Conservation (phyloP, 495 filamentous ascomycete species). For the Podospora sp. region DNA sequence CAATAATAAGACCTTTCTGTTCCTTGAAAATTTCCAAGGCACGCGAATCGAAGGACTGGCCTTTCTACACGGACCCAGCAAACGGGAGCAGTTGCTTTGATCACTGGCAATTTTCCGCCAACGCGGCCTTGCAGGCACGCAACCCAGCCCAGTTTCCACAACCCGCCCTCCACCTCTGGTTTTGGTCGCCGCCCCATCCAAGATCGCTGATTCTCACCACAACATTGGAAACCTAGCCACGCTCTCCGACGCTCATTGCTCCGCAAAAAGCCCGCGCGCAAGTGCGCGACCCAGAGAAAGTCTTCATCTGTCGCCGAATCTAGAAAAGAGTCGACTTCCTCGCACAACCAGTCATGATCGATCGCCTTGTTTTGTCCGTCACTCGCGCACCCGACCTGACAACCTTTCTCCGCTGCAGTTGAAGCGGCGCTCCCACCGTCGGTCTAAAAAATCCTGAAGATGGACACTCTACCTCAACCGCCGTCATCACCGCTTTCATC, state of each 20-base stretch:
- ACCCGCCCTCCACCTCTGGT: neutral
- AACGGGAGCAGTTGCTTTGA: neutral
- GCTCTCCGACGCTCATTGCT: neutral
- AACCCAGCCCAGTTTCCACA: neutral
- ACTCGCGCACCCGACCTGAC: neutral
- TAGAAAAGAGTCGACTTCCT: neutral
- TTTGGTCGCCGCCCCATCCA: neutral
- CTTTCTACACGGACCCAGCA: neutral
- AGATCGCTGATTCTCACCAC: neutral
- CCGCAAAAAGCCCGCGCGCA: neutral
- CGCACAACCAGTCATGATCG: neutral
- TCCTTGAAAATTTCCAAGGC: too few species aligned
- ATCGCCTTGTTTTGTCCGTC: neutral
- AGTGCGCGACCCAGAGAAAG: neutral
- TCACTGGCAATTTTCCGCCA: neutral
- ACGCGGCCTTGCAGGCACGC: neutral
- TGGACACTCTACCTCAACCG: slow-evolving; percentile 20
- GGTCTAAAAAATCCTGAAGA: slow-evolving; percentile 9
- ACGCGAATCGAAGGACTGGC: too few species aligned
- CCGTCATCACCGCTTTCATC: slow-evolving; percentile 27
- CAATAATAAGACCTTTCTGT: neutral
- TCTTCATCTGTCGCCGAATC: neutral
- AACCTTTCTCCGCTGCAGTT: neutral
- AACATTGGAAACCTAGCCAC: neutral
- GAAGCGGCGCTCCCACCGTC: neutral